A percentile compares a stretch with the other conserved stretches of the same genome.
Evolutionary conservation across 2,329 filamentous ascomycete species (phyloP).

Genomic region (Colletotrichum sp.): DNA sequence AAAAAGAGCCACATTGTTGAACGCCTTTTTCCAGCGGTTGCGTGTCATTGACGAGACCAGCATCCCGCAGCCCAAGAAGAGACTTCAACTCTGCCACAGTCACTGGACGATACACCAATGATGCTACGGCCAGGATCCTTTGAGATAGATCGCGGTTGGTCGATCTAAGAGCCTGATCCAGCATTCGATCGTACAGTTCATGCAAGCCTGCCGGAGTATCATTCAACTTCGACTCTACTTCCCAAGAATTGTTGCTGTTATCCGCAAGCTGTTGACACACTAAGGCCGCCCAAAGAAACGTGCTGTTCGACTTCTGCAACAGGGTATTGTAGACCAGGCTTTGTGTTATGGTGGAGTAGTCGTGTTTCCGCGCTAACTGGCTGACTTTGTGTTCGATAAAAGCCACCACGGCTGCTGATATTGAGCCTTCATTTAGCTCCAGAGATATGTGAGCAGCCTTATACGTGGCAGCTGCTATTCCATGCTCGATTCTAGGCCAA

Average conservation of each 20-base stretch:
- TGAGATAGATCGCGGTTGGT: constrained; percentile 33
- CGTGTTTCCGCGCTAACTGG: constrained; percentile 22
- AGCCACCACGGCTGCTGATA: constrained; percentile 35
- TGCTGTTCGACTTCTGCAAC: constrained; percentile 36
- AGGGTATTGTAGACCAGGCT: constrained; percentile 24
- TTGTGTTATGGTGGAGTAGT: background rate
- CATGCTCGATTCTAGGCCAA: constrained; percentile 36
- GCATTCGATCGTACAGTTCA: constrained; percentile 42
- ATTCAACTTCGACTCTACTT: background rate
- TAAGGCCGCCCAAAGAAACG: constrained; percentile 43
- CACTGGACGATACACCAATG: constrained; percentile 36
- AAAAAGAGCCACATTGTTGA: constrained; percentile 13
- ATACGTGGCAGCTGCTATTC: constrained; percentile 25
- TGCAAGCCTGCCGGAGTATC: constrained; percentile 40
- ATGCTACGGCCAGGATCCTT: constrained; percentile 35
- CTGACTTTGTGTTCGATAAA: constrained; percentile 39
- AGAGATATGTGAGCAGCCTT: constrained; percentile 31
- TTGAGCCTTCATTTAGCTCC: constrained; percentile 38
- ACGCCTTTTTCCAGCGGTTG: background rate
- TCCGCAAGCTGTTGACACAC: constrained; percentile 21
- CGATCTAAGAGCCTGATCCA: constrained; percentile 32
- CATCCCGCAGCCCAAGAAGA: constrained; percentile 20
- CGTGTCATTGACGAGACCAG: background rate
- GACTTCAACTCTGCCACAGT: constrained; percentile 33
- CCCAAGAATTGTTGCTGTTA: background rate